These are phyloP conservation scores for Ustilago xerochloae DNA, from an alignment of 1,284 basidiomycete genomes.

Conservation along the genomic window DNA sequence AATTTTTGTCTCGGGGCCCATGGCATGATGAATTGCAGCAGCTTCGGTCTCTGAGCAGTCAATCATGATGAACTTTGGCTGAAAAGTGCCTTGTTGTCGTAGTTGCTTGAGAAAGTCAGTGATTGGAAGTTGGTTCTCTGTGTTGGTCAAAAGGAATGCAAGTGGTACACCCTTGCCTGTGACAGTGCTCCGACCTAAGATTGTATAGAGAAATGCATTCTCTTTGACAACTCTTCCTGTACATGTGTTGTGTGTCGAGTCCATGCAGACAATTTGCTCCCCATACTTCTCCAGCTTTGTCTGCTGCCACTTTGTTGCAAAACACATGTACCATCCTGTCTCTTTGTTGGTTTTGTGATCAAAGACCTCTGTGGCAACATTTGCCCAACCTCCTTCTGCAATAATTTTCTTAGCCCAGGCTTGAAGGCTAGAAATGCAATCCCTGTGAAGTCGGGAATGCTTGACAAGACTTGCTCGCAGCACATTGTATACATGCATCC, in stretches of 20 bases:
- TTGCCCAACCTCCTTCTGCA: background rate
- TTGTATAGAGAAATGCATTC: background rate
- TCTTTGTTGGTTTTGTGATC: background rate
- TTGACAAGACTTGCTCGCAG: background rate
- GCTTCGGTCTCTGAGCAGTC: background rate
- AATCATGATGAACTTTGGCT: background rate
- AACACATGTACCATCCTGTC: background rate
- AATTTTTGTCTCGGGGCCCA: background rate
- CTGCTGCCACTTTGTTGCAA: background rate
- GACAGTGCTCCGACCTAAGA: background rate
- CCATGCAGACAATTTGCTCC: background rate
- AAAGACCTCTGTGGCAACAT: background rate
- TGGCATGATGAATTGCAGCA: background rate
- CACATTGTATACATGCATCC: background rate
- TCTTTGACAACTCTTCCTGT: background rate
- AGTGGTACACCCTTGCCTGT: background rate
- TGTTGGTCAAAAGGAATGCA: background rate
- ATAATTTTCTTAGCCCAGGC: background rate
- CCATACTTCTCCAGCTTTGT: background rate
- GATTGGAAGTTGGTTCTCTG: background rate
- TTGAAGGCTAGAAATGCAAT: background rate
- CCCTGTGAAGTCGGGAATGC: background rate
- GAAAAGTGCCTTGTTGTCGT: background rate
- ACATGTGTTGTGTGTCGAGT: background rate
- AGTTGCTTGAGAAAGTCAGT: background rate